A percentile compares a stretch with the other conserved stretches of the same genome.
phyloP scores from a whole-genome alignment of 1,284 basidiomycete genomes.

The Heliocybe sulcata region DNA sequence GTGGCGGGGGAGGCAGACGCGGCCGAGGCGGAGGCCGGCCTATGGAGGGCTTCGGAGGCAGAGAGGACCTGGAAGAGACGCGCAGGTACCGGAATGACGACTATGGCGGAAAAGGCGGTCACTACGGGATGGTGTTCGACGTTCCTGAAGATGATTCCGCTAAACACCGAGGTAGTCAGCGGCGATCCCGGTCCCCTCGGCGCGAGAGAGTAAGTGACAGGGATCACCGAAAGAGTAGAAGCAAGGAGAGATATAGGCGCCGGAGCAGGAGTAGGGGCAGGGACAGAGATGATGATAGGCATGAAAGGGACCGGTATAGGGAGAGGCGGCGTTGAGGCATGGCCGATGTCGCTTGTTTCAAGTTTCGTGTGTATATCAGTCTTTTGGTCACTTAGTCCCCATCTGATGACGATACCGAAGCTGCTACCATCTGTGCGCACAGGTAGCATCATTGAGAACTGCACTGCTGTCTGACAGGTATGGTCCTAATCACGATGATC shows the following conservation, averaged over 20 bases:
- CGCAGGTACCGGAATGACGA: slow-evolving; percentile 50
- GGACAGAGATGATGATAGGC: background rate
- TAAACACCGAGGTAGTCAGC: background rate
- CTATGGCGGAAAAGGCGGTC: slow-evolving; percentile 21
- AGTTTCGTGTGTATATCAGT: background rate
- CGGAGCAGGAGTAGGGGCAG: slow-evolving; percentile 15
- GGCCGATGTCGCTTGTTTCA: background rate
- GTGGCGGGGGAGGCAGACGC: slow-evolving; percentile 23
- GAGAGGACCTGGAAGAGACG: slow-evolving; percentile 67
- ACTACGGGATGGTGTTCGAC: slow-evolving; percentile 77
- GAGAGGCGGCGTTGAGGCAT: slow-evolving; percentile 14
- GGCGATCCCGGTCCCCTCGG: background rate
- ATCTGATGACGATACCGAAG: background rate
- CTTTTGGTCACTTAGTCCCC: background rate
- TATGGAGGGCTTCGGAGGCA: slow-evolving; percentile 48
- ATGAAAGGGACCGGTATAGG: slow-evolving; percentile 11
- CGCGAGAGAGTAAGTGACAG: slow-evolving; percentile 13
- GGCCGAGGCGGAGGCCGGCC: slow-evolving; percentile 19
- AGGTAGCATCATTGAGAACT: too few relatives aligned
- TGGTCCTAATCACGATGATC: background rate
- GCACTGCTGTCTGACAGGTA: background rate
- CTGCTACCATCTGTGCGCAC: background rate
- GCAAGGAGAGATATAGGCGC: slow-evolving; percentile 13
- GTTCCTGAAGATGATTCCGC: slow-evolving; percentile 23
- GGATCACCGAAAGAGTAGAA: slow-evolving; percentile 22